These are phyloP conservation scores for Leccinum barrowsii DNA, from an alignment of 768 basidiomycete species.

Conservation along the genomic window DNA sequence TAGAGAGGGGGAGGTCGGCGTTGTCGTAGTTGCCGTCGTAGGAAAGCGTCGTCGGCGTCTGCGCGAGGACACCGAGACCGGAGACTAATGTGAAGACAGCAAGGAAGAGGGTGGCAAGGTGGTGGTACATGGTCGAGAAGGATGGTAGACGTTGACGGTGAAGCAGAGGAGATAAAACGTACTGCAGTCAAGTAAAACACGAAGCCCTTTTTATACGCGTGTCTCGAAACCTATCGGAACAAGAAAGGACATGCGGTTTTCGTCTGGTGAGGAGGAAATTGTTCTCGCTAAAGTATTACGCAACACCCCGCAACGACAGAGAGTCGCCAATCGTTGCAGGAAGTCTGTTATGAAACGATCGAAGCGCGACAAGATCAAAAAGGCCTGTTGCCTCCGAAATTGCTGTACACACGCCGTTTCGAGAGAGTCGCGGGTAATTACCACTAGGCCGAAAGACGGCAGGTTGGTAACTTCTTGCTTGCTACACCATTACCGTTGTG, in stretches of 20 bases:
- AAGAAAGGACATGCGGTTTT: background rate
- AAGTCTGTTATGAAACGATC: background rate
- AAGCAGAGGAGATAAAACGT: background rate
- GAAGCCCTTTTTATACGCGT: slow-evolving; percentile 17
- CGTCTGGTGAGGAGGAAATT: background rate
- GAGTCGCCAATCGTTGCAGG: background rate
- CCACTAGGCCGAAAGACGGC: background rate
- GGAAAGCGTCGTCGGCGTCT: slow-evolving; percentile 28
- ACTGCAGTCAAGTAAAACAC: background rate
- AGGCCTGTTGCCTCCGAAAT: background rate
- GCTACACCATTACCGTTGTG: background rate
- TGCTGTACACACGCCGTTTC: background rate
- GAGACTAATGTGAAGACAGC: slow-evolving; percentile 12
- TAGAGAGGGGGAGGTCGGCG: slow-evolving; percentile 20
- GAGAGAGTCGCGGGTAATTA: background rate
- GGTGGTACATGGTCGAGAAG: slow-evolving; percentile 25
- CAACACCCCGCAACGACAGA: background rate
- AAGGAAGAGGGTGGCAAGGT: slow-evolving; percentile 11
- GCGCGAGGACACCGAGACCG: slow-evolving; percentile 19
- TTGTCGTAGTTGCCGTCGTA: slow-evolving; percentile 39
- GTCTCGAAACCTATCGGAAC: background rate
- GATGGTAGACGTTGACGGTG: background rate
- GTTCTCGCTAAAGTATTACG: background rate
- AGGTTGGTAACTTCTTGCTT: background rate
- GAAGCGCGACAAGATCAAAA: background rate